phyloP scores from a whole-genome alignment of 2,329 filamentous ascomycete species.

The Sporothrix mexicana region DNA sequence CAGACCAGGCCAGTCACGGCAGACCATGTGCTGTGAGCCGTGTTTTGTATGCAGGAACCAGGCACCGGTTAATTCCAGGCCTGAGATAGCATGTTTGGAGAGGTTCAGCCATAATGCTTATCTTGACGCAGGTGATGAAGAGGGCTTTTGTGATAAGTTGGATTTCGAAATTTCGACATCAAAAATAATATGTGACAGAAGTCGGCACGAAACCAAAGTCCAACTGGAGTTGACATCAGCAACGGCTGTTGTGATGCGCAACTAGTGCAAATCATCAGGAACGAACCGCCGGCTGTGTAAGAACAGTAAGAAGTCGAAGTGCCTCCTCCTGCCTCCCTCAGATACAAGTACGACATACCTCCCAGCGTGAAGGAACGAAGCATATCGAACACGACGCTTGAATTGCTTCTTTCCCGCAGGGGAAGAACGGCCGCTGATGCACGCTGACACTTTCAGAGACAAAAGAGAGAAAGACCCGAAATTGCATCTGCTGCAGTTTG shows the following conservation, averaged over 20 bases:
- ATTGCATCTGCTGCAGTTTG: neutral
- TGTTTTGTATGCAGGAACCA: slow-evolving; percentile 23
- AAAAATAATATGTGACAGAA: neutral
- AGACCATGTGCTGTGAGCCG: slow-evolving; percentile 5
- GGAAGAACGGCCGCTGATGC: neutral
- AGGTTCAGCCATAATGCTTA: neutral
- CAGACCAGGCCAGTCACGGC: neutral
- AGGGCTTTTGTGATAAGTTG: neutral
- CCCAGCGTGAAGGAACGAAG: neutral
- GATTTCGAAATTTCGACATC: neutral
- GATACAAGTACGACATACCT: neutral
- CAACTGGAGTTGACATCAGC: neutral
- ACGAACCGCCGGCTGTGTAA: neutral
- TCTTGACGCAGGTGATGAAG: too few relatives aligned
- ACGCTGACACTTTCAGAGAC: slow-evolving; percentile 1
- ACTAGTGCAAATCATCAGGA: slow-evolving; percentile 14
- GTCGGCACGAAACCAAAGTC: neutral
- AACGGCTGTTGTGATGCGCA: neutral
- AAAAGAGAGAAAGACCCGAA: neutral
- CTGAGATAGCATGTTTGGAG: neutral
- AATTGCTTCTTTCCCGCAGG: neutral
- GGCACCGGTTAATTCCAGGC: slow-evolving; percentile 22
- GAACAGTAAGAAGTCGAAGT: neutral
- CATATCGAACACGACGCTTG: neutral
- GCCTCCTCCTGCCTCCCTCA: neutral